Evolutionary conservation across 2,329 filamentous ascomycete genomes (phyloP).

Genomic region (Blastomyces emzantsi): DNA sequence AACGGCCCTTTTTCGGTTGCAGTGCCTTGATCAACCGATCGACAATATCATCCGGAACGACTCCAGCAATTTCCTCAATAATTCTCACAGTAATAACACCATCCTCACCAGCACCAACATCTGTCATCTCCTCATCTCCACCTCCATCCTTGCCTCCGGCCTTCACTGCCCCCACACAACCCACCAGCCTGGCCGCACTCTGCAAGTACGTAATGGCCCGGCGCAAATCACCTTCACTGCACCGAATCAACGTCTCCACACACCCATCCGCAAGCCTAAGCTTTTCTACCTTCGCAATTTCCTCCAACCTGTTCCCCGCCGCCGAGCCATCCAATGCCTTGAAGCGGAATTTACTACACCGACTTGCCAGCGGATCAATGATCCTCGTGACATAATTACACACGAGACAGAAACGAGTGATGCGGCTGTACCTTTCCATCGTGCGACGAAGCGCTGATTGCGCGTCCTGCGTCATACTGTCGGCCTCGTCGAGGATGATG

Average conservation of each 20-base stretch:
- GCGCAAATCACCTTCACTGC: conserved; percentile 86
- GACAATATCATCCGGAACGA: conserved; percentile 71
- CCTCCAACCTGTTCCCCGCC: conserved; percentile 65
- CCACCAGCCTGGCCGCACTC: conserved; percentile 81
- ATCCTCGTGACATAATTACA: conserved; percentile 99
- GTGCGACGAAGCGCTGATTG: conserved; percentile 86
- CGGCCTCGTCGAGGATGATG: conserved; percentile 94
- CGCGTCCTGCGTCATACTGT: conserved; percentile 98
- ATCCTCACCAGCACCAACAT: conserved; percentile 35
- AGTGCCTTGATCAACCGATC: conserved; percentile 63
- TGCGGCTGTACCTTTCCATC: conserved; percentile 97
- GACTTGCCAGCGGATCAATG: conserved; percentile 86
- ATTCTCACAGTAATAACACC: conserved; percentile 61
- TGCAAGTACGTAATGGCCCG: conserved; percentile 96
- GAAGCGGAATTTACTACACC: conserved; percentile 96
- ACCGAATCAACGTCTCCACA: conserved; percentile 72
- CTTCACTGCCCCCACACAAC: conserved; percentile 43
- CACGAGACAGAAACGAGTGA: conserved; percentile 93
- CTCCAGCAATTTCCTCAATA: conserved; percentile 91
- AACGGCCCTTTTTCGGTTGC: conserved; percentile 56
- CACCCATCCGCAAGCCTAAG: conserved; percentile 70
- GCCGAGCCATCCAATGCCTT: conserved; percentile 87
- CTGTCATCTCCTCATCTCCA: conserved; percentile 51
- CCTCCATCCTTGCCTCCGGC: conserved; percentile 40
- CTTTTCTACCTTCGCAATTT: conserved; percentile 73